A percentile compares a stretch with the other conserved stretches of the same genome.
These are phyloP conservation scores for Metschnikowia lachancei DNA, from an alignment of 805 yeast genomes.

Conservation along the genomic window DNA sequence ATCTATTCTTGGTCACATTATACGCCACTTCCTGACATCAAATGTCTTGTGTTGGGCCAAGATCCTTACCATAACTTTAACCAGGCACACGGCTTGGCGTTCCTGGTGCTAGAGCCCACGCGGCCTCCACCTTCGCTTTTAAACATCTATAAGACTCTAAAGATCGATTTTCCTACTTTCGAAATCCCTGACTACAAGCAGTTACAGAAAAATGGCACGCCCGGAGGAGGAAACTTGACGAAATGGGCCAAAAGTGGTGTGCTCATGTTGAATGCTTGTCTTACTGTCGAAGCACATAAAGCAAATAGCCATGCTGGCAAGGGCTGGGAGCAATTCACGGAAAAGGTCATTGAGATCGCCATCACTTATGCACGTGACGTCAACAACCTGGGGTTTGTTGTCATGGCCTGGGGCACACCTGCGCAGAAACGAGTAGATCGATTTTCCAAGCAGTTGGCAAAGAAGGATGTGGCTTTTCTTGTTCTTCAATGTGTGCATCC, in stretches of 20 bases:
- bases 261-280: slow-evolving; percentile 76
- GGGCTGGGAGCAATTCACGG: slow-evolving; percentile 94
- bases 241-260: slow-evolving; percentile 90
- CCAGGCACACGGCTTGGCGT: slow-evolving; percentile 97
- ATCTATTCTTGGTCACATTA: slow-evolving; percentile 90
- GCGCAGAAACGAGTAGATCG: slow-evolving; percentile 60
- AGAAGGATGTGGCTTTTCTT: slow-evolving; percentile 35
- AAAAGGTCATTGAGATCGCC: slow-evolving; percentile 56
- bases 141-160: slow-evolving; percentile 80
- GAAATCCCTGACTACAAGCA: slow-evolving; percentile 45
- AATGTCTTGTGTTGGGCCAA: slow-evolving; percentile 85
- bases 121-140: slow-evolving; percentile 81
- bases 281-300: slow-evolving; percentile 89
- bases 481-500: slow-evolving; percentile 85
- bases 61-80: slow-evolving; percentile 92
- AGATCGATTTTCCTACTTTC: slow-evolving; percentile 65
- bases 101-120: slow-evolving; percentile 78
- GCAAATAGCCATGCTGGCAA: slow-evolving; percentile 87
- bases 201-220: slow-evolving; percentile 25
- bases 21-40: slow-evolving; percentile 72
- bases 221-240: slow-evolving; percentile 64
- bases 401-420: slow-evolving; percentile 81
- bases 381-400: slow-evolving; percentile 51
- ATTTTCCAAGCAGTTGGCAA: slow-evolving; percentile 24
- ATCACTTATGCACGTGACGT: slow-evolving; percentile 44